Evolutionary conservation across 306 rosid species (phyloP).

Genomic region (Cucurbita moschata): DNA sequence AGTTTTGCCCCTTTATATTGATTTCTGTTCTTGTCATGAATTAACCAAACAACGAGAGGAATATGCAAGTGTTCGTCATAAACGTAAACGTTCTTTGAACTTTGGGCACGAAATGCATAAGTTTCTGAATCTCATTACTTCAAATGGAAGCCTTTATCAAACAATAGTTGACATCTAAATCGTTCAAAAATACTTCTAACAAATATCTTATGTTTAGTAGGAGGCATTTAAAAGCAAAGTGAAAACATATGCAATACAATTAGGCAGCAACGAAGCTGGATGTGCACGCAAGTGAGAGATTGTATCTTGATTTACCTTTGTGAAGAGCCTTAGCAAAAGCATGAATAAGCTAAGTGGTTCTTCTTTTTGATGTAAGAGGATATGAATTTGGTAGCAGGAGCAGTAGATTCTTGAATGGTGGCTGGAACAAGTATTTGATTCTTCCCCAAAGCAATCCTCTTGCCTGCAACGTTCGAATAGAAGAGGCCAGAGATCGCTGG

Average conservation of each 20-base stretch:
- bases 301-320: background rate
- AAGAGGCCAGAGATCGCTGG: slow-evolving; percentile 95
- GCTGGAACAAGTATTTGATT: slow-evolving; percentile 77
- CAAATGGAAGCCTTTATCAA: slow-evolving; percentile 8
- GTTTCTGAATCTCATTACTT: slow-evolving; percentile 3
- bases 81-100: no score
- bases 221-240: slow-evolving; percentile 9
- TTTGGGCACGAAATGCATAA: background rate
- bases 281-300: background rate
- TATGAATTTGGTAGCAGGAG: slow-evolving; percentile 53
- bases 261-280: background rate
- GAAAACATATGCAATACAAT: slow-evolving; percentile 17
- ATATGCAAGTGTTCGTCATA: background rate
- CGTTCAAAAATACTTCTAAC: slow-evolving; percentile 12
- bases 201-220: slow-evolving; percentile 11
- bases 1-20: no score
- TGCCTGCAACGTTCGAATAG: slow-evolving; percentile 87
- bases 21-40: background rate
- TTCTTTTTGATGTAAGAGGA: slow-evolving; percentile 72
- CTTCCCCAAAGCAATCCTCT: slow-evolving; percentile 70
- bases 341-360: slow-evolving; percentile 91
- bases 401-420: slow-evolving; percentile 39
- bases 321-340: slow-evolving; percentile 43
- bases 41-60: background rate
- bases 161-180: background rate